phyloP scores from a whole-genome alignment of 352 stramenopile genomes.

The Phytophthora sansomeana region DNA sequence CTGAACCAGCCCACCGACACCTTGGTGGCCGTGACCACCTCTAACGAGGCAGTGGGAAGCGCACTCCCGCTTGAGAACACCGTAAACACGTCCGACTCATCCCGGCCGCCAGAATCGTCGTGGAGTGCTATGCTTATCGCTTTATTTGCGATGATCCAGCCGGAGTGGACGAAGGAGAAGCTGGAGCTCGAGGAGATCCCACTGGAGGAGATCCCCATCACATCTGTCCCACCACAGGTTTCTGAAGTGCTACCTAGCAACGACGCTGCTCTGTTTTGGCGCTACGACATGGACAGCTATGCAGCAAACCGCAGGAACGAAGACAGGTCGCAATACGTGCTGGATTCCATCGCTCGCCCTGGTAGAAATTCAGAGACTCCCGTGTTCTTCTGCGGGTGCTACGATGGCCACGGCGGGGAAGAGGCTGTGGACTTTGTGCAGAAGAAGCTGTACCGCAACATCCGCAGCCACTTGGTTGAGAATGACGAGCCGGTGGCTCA shows the following conservation, averaged over 20 bases:
- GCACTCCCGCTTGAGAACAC: conserved; percentile 9
- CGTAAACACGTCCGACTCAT: conserved; percentile 11
- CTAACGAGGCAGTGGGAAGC: conserved; percentile 12
- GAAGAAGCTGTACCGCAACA: conserved; percentile 66
- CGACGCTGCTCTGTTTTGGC: conserved; percentile 56
- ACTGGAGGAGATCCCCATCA: conserved; percentile 58
- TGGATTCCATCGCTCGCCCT: conserved; percentile 42
- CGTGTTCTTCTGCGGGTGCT: conserved; percentile 78
- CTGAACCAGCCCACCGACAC: conserved; percentile 8
- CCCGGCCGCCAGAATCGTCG: conserved; percentile 28
- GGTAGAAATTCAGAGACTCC: conserved; percentile 26
- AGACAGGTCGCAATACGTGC: conserved; percentile 66
- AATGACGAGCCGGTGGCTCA: conserved; percentile 45
- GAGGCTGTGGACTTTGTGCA: conserved; percentile 76
- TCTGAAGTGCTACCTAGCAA: conserved; percentile 60
- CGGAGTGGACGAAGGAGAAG: conserved; percentile 60
- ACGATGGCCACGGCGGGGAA: conserved; percentile 73
- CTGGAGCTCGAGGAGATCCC: conserved; percentile 45
- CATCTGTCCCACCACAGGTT: conserved; percentile 55
- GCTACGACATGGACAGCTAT: conserved; percentile 78
- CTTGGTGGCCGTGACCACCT: background rate
- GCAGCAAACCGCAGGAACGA: conserved; percentile 72
- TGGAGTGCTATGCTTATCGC: conserved; percentile 69
- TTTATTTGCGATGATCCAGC: conserved; percentile 69
- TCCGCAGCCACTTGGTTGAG: conserved; percentile 44